These are phyloP conservation scores for Thelephora terrestris DNA, from an alignment of 1,284 basidiomycete species.

Conservation along the genomic window DNA sequence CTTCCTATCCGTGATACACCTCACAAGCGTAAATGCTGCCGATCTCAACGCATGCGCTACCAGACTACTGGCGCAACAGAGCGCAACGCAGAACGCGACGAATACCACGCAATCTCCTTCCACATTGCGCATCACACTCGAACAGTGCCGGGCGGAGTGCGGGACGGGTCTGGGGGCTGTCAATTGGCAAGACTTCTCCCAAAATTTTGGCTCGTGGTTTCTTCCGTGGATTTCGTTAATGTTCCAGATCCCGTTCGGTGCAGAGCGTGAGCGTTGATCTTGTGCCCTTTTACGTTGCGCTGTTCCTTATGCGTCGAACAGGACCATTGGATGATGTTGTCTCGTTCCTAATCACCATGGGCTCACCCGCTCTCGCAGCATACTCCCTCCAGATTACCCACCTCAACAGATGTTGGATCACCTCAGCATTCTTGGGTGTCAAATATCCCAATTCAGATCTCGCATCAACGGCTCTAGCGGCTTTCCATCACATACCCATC, in stretches of 20 bases:
- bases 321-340: background rate
- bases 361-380: background rate
- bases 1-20: background rate
- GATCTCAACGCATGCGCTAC: too few relatives aligned
- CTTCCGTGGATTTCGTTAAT: background rate
- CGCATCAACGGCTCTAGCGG: background rate
- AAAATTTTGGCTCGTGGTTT: background rate
- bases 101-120: too few relatives aligned
- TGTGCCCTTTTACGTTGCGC: background rate
- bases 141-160: background rate
- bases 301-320: background rate
- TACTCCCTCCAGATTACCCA: background rate
- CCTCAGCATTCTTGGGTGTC: background rate
- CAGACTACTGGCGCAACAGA: too few relatives aligned
- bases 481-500: background rate
- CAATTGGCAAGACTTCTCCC: background rate
- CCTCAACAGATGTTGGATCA: background rate
- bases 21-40: background rate
- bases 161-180: background rate
- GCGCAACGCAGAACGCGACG: too few relatives aligned
- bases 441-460: background rate
- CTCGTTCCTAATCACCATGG: background rate
- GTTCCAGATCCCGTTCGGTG: background rate
- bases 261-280: background rate
- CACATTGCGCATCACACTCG: background rate